Evolutionary conservation across 305 asterid species (phyloP), one percentile per base, ranked within the genome.

Genomic region (Solanum hybrid): DNA sequence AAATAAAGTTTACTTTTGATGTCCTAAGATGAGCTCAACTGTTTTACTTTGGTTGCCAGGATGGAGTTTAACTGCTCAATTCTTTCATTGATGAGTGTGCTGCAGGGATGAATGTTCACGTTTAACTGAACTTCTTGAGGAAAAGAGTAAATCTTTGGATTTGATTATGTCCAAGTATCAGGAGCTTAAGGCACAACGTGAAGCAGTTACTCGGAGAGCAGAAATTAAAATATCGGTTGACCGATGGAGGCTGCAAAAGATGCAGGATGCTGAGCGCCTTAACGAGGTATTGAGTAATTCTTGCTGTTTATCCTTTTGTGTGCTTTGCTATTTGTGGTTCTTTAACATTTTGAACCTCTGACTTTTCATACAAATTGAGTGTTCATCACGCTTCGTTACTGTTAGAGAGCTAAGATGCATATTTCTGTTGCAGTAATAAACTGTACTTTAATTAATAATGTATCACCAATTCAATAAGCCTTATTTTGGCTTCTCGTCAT

Each of bases 261-360:
- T 96, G 98, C 93, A 95, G 91, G 96, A 96, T 85, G 97, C 99
- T 89, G 99, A 96, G 89, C 97, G 95, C 87, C 93, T 97, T 73
- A 97, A 97, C 89, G 98, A 97, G 98, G 99, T 96, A 93, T 68
- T 37, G 22, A 78, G 41, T 89, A 68, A 72, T 32, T 29, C 29
- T 86, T 20, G 5, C 17, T 88, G 24, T 11, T 79, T 45, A 39
- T 80, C 27, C 57, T 17, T 57, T 88, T 41, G 41, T 3, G 57
- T 45, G 17, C 86, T 20, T 51, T 51, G 31, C 88, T 51, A 31
- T 51, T 51, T 84, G 75, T 84, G 39, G 88, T 20, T 29, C 22
- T 84, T 83, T 41, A 82, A 41, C 4, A 38, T 83, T 45, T 38
- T 29, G 10, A 31, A 83, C 27, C 70, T 51, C 76, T 41, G 31